Conservation (phyloP, 305 asterid genomes). For the Fraxinus latifolia region DNA sequence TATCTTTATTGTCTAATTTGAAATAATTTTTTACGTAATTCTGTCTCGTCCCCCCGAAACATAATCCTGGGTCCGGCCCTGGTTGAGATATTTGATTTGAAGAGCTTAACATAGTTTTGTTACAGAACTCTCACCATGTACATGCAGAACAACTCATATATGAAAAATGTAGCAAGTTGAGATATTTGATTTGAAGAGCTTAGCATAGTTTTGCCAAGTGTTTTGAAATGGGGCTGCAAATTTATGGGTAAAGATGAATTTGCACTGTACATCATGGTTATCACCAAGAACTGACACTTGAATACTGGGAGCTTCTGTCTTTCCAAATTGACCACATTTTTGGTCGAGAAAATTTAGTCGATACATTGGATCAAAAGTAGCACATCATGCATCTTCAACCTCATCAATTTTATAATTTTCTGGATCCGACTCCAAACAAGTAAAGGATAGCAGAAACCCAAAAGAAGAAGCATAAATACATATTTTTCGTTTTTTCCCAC, state of each 20-base stretch:
- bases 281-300: background rate
- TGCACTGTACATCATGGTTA: background rate
- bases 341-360: background rate
- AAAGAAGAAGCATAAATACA: background rate
- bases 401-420: background rate
- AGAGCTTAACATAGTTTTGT: no score
- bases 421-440: background rate
- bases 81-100: no score
- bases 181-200: background rate
- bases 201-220: background rate
- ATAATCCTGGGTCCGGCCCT: no score
- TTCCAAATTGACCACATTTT: background rate
- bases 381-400: background rate
- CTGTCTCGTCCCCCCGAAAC: no score
- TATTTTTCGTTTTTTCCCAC: no score
- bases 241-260: background rate
- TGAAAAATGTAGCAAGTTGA: background rate
- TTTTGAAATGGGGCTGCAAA: background rate
- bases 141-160: no score
- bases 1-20: no score
- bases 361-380: background rate
- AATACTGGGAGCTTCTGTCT: background rate
- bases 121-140: no score
- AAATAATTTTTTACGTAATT: no score
- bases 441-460: background rate